Percentiles rank a stretch among this genome's conserved stretches.
Evolutionary conservation across 2,329 filamentous ascomycete species (phyloP).

Genomic region (Pestalotiopsis sp.): DNA sequence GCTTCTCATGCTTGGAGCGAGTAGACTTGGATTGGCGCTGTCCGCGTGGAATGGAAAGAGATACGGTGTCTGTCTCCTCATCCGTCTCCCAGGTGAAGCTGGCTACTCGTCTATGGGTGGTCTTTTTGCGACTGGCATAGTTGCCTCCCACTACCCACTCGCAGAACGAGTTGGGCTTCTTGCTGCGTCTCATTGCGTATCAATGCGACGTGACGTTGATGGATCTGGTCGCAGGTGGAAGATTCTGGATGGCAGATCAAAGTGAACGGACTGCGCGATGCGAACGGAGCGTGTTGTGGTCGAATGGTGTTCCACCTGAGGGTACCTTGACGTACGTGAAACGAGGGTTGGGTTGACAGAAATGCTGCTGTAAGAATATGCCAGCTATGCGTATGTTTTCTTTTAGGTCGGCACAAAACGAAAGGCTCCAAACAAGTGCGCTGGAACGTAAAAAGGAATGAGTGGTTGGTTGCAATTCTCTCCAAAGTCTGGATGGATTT

Average conservation of each 20-base stretch:
- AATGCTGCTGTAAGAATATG: not conserved
- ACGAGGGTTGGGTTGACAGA: not conserved
- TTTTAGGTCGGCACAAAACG: not conserved
- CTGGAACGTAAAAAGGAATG: not conserved
- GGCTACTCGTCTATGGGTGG: constrained; percentile 20
- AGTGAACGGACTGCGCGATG: not conserved
- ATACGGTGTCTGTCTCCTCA: constrained; percentile 50
- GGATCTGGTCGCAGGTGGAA: not conserved
- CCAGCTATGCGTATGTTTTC: not conserved
- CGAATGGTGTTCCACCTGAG: not conserved
- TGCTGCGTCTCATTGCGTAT: not conserved
- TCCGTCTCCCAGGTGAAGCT: constrained; percentile 51
- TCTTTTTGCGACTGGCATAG: constrained; percentile 16
- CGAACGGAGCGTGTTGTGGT: not conserved
- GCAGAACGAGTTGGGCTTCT: constrained; percentile 34
- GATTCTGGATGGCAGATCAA: not conserved
- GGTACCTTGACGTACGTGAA: not conserved
- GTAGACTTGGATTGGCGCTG: constrained; percentile 20
- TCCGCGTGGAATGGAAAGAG: constrained; percentile 48
- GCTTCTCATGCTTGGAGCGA: constrained; percentile 12
- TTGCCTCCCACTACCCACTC: constrained; percentile 45
- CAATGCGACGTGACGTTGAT: not conserved
- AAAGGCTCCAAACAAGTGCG: not conserved
- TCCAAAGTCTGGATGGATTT: not conserved
- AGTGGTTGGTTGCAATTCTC: not conserved